Percentiles rank a stretch among this genome's conserved stretches.
Evolutionary conservation across 2,329 filamentous ascomycete genomes (phyloP).

Genomic region (Colletotrichum sp.): DNA sequence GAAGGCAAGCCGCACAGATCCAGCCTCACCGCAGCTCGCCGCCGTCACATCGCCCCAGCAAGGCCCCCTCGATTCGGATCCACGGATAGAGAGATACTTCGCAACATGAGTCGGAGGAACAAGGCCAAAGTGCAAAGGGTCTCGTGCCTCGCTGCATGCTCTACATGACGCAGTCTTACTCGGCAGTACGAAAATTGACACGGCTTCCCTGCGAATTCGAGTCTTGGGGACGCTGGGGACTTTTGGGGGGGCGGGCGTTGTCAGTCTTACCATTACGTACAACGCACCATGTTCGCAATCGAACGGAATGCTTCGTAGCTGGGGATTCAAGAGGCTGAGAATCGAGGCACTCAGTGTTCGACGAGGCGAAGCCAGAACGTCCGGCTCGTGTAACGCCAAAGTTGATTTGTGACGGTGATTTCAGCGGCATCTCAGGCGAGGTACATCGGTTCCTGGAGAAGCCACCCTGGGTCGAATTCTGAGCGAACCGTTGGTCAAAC

Average conservation of each 20-base stretch:
- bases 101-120: not conserved
- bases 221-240: not conserved
- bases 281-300: not conserved
- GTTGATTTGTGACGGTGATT: not conserved
- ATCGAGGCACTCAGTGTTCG: not conserved
- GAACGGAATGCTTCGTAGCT: not conserved
- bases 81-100: not conserved
- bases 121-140: not conserved
- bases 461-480: not conserved
- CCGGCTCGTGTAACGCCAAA: not conserved
- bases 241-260: not conserved
- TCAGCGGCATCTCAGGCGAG: not conserved
- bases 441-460: not conserved
- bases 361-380: not conserved
- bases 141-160: conserved; percentile 6
- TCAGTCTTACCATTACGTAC: not conserved
- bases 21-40: not conserved
- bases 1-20: not conserved
- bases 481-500: not conserved
- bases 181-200: not conserved
- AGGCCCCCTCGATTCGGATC: not conserved
- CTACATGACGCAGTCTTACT: conserved; percentile 1
- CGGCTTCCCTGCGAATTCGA: not conserved
- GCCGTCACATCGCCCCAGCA: not conserved
- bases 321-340: not conserved